Evolutionary conservation across 1,284 basidiomycete genomes (phyloP), one percentile per base, ranked within the genome.

Genomic region (Fomitopsis schrenkii): DNA sequence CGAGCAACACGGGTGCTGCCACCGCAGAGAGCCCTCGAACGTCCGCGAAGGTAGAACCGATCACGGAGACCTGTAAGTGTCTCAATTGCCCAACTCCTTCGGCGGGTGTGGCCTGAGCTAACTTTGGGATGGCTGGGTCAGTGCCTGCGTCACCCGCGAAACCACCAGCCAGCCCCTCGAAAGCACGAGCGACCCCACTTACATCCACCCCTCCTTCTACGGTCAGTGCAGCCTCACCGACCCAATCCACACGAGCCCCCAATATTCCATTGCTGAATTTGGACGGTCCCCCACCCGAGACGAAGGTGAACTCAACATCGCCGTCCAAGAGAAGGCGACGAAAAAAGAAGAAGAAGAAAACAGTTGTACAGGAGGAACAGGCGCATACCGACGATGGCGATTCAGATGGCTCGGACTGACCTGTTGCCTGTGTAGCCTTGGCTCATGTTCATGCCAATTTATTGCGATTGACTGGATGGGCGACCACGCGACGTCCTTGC

Each of bases 261-360:
- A 38, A 36, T 3, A 36, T 38, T 10, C 52, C 52, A 9, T 17
- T 54, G 8, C 19, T 54, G 7, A 54, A 54, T 22, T 33, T 54
- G 5, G 12, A 22, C 35, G 52, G 33, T 2, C 56, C 40, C 30
- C 56, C 22, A n/a, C 45, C 26, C 9, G 42, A 35, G 15, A 10
- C 19, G 19, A 30, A 45, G 30, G 35, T 26, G 6, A 30, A 28
- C n/a, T 14, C 44, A 35, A 15, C 56, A n/a, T 58, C 56, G 46
- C 56, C 44, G 15, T 36, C 56, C 26, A 36, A 36, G 30, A 42
- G 33, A 26, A 58, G 35, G 56, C 52, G 52, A 9, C 35, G 52
- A 30, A 54, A 33, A 22, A 57, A 58, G 56, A 58, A 58, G 46
- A 58, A 58, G 44, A 58, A 48, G 56, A 45, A 45, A 33, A 19